These are phyloP conservation scores for Hanseniaspora vineae DNA, from an alignment of 805 yeast species.

Conservation along the genomic window DNA sequence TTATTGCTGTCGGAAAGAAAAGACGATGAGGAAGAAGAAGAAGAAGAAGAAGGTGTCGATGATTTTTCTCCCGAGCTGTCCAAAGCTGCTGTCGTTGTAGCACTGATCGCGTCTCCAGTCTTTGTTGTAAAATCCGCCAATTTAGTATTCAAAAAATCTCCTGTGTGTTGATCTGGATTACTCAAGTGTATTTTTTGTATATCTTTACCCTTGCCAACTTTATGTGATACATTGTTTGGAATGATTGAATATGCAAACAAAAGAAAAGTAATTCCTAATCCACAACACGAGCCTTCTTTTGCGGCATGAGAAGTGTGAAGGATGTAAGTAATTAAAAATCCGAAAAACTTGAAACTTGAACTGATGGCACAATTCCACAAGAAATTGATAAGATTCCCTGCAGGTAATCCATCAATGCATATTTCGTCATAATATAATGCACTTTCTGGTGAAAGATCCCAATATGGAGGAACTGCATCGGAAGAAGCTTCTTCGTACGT, in stretches of 20 bases:
- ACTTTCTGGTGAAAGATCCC: conserved; percentile 77
- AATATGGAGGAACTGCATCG: conserved; percentile 90
- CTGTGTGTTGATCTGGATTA: conserved; percentile 43
- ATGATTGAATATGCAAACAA: conserved; percentile 51
- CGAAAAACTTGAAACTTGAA: conserved; percentile 86
- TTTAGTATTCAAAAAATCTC: conserved; percentile 4
- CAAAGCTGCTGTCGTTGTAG: conserved; percentile 5
- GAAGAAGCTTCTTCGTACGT: conserved; percentile 91
- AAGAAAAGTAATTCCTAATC: conserved; percentile 74
- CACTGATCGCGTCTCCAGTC: conserved; percentile 10
- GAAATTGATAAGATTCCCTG: conserved; percentile 79
- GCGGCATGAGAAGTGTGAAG: conserved; percentile 96
- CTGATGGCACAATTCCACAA: conserved; percentile 84
- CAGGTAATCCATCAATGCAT: conserved; percentile 90
- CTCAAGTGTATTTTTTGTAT: conserved; percentile 35
- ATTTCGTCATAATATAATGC: conserved; percentile 66
- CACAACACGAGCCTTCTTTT: conserved; percentile 86
- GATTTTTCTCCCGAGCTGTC: no score
- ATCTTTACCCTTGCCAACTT: conserved; percentile 19
- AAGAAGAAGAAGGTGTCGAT: no score
- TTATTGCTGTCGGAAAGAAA: no score
- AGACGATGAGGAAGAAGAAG: no score
- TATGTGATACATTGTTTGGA: conserved; percentile 29
- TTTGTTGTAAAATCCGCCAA: no score
- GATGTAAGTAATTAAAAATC: conserved; percentile 79